Base-by-base conservation (phyloP, 495 filamentous ascomycete species). In the Chaetomium tenue region DNA sequence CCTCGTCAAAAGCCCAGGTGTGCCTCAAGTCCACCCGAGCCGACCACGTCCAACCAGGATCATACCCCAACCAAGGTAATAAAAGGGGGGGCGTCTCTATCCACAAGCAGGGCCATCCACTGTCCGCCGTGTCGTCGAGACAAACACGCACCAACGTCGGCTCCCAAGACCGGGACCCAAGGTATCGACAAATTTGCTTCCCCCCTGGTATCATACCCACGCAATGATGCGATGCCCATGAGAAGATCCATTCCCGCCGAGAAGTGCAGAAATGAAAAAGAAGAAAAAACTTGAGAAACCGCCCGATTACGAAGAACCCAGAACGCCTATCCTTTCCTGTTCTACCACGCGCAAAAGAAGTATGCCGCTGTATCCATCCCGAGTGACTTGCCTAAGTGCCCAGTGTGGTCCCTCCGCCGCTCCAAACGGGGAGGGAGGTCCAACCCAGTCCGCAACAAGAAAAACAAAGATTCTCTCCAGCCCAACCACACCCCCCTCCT, bases 271-370 rank as follows among this genome's bases (percentile, higher is more conserved):
- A 37, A 6, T 11, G 2, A 33, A 6, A 26, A 37, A 6, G n/a
- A 6, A 33, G 15, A 26, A 1, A 26, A 1, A 22, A 20, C 15
- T 9, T 22, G 26, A 11, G 15, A 28, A 58, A 58, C 12, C 4
- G n/a, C 20, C 7, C 42, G 42, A 46, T 40, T n/a, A 16, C 5
- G 11, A 28, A 58, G 25, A 26, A 22, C 26, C 23, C 37, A 58
- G 25, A 58, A 58, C 55, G 37, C 55, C 55, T 58, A 58, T 26
- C 55, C 55, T 26, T 26, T 4, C 39, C 55, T 12, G 39, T n/a
- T 39, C 26, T 46, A 12, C 55, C 39, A 46, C 26, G 22, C 55
- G 22, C 39, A 58, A 7, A 3, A 28, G 15, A 58, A 28, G 58
- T 51, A 51, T 50, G 44, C 46, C n/a, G n/a, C 44, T 22, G 15